A percentile compares a stretch with the other conserved stretches of the same genome.
phyloP scores from a whole-genome alignment of 495 filamentous ascomycete genomes.

The Penicillium samsonianum region DNA sequence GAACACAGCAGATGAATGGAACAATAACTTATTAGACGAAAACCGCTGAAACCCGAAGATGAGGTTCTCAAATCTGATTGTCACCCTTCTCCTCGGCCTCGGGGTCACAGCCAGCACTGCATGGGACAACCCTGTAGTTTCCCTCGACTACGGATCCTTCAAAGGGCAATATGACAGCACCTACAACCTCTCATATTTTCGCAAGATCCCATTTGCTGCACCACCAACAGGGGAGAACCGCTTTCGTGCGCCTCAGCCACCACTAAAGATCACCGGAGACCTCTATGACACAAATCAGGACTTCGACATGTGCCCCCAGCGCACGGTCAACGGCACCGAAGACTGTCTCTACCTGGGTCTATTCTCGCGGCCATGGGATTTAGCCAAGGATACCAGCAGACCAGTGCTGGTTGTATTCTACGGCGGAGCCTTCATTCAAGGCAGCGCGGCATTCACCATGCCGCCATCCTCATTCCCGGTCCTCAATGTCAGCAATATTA shows the following conservation, averaged over 20 bases:
- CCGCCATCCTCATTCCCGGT: constrained; percentile 59
- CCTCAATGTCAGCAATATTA: constrained; percentile 47
- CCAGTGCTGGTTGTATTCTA: constrained; percentile 63
- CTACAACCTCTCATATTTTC: constrained; percentile 56
- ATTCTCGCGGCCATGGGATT: constrained; percentile 57
- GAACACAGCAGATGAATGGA: background rate
- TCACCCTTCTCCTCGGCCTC: constrained; percentile 13
- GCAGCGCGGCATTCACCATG: constrained; percentile 52
- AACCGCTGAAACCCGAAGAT: constrained; percentile 8
- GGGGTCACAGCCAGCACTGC: constrained; percentile 13
- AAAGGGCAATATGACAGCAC: constrained; percentile 53
- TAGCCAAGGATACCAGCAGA: constrained; percentile 34
- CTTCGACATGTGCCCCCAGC: constrained; percentile 60
- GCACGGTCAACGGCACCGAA: constrained; percentile 60
- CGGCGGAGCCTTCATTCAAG: constrained; percentile 64
- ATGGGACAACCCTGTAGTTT: constrained; percentile 31
- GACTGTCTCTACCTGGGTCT: constrained; percentile 63
- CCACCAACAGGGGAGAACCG: constrained; percentile 56
- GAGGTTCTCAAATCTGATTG: constrained; percentile 6
- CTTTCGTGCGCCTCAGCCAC: constrained; percentile 58
- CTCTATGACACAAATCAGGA: constrained; percentile 57
- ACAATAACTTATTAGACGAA: background rate
- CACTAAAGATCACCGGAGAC: constrained; percentile 39
- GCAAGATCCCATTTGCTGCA: constrained; percentile 61
- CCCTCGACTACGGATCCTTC: constrained; percentile 59